phyloP scores from a whole-genome alignment of 345 rosid genomes.

The Geranium brycei region DNA sequence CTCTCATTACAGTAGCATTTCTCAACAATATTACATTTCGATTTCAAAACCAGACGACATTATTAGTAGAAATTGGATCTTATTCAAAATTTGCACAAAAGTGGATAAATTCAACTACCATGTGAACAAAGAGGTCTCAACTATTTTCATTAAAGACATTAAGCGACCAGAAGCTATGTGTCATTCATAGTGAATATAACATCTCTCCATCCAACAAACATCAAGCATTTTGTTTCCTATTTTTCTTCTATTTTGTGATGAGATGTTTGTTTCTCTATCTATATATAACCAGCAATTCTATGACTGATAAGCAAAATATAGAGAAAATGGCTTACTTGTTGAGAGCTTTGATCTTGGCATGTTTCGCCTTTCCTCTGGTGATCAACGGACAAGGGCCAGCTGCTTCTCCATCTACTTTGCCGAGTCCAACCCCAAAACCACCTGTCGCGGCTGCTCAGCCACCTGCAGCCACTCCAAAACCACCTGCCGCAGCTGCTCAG shows the following conservation, averaged over 20 bases:
- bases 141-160: too few species aligned
- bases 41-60: too few species aligned
- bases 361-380: conserved; percentile 26
- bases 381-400: conserved; percentile 61
- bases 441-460: conserved; percentile 29
- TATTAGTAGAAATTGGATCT: background rate
- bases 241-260: too few species aligned
- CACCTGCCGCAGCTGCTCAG: conserved; percentile 25
- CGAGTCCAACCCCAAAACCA: conserved; percentile 17
- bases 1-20: too few species aligned
- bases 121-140: too few species aligned
- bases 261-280: background rate
- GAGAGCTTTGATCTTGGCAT: conserved; percentile 26
- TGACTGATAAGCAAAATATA: conserved; percentile 7
- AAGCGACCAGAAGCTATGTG: conserved; percentile 11
- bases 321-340: conserved; percentile 33
- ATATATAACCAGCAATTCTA: conserved; percentile 5
- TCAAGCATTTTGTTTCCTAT: conserved; percentile 21
- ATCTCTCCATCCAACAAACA: conserved; percentile 39
- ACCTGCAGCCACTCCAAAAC: conserved; percentile 34
- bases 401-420: conserved; percentile 32
- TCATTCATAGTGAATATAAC: conserved; percentile 31
- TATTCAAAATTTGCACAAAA: conserved; percentile 10
- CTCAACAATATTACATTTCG: too few species aligned
- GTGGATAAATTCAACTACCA: conserved; percentile 21